Conservation (phyloP, 495 filamentous ascomycete species). For the Lophiostoma macrostomum region DNA sequence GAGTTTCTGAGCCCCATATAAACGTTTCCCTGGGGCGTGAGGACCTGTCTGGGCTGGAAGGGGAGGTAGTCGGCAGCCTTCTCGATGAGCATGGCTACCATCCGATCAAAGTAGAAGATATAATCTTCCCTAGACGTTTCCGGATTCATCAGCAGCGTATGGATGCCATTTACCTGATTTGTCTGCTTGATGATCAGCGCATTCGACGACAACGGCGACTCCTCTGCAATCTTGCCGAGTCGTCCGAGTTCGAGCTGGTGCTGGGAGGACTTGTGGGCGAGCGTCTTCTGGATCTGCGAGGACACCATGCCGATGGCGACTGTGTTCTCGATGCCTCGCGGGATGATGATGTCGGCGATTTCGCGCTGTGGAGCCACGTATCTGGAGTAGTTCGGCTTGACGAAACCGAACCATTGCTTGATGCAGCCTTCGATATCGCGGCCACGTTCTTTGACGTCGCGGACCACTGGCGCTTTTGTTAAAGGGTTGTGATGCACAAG, state of each 20-base stretch:
- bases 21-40: slow-evolving; percentile 61
- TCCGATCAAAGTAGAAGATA: slow-evolving; percentile 92
- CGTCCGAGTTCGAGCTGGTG: slow-evolving; percentile 74
- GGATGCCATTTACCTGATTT: slow-evolving; percentile 78
- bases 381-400: slow-evolving; percentile 90
- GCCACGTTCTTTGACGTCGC: slow-evolving; percentile 80
- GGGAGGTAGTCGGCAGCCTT: slow-evolving; percentile 68
- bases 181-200: slow-evolving; percentile 70
- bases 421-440: slow-evolving; percentile 90
- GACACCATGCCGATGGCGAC: slow-evolving; percentile 94
- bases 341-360: slow-evolving; percentile 82
- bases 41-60: slow-evolving; percentile 58
- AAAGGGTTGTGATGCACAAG: slow-evolving; percentile 5
- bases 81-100: slow-evolving; percentile 80
- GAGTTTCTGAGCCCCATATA: slow-evolving; percentile 67
- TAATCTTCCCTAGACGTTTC: slow-evolving; percentile 82
- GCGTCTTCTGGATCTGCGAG: slow-evolving; percentile 79
- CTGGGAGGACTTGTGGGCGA: slow-evolving; percentile 77
- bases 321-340: slow-evolving; percentile 86
- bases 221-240: slow-evolving; percentile 64
- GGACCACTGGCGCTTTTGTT: slow-evolving; percentile 58
- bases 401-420: slow-evolving; percentile 95
- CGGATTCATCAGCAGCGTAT: slow-evolving; percentile 81
- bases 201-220: slow-evolving; percentile 68
- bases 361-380: slow-evolving; percentile 88